Percentiles rank a stretch among this genome's conserved stretches.
Evolutionary conservation across 2,329 filamentous ascomycete genomes (phyloP).

Genomic region (Polytolypa hystricis): DNA sequence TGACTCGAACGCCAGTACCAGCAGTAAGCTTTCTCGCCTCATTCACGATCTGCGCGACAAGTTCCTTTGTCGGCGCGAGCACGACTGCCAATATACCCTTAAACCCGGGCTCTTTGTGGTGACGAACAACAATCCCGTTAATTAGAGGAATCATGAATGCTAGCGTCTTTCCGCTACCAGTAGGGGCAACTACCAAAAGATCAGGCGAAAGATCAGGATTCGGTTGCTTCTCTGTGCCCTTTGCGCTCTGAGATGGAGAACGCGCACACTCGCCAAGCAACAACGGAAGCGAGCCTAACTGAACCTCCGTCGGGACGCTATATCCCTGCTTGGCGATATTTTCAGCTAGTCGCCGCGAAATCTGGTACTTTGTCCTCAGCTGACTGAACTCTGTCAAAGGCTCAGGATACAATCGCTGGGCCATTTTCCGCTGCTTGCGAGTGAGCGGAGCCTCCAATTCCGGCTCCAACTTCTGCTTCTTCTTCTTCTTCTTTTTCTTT

Average conservation of each 20-base stretch:
- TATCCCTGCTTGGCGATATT: constrained; percentile 83
- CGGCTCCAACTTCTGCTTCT: constrained; percentile 45
- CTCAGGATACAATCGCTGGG: constrained; percentile 58
- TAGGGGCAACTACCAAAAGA: constrained; percentile 81
- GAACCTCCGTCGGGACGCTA: constrained; percentile 80
- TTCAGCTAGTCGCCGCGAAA: constrained; percentile 60
- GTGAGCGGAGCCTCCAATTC: constrained; percentile 28
- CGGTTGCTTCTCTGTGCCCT: constrained; percentile 14
- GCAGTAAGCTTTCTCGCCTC: constrained; percentile 73
- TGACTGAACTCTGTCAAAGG: constrained; percentile 69
- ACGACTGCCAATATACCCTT: constrained; percentile 58
- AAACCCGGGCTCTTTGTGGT: constrained; percentile 39
- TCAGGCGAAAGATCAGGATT: constrained; percentile 44
- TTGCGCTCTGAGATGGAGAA: constrained; percentile 21
- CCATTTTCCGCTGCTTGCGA: constrained; percentile 40
- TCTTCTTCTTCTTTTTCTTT: constrained; percentile 38
- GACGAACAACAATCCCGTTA: constrained; percentile 54
- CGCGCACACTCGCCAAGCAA: constrained; percentile 47
- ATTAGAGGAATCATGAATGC: constrained; percentile 84
- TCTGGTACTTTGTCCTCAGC: constrained; percentile 58
- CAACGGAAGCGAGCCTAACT: constrained; percentile 74
- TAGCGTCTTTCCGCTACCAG: constrained; percentile 91
- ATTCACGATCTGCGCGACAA: constrained; percentile 67
- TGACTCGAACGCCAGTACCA: constrained; percentile 67
- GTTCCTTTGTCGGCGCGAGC: constrained; percentile 68